Base-by-base conservation (phyloP, 208 protist species). In the Angomonas ambiguus region DNA sequence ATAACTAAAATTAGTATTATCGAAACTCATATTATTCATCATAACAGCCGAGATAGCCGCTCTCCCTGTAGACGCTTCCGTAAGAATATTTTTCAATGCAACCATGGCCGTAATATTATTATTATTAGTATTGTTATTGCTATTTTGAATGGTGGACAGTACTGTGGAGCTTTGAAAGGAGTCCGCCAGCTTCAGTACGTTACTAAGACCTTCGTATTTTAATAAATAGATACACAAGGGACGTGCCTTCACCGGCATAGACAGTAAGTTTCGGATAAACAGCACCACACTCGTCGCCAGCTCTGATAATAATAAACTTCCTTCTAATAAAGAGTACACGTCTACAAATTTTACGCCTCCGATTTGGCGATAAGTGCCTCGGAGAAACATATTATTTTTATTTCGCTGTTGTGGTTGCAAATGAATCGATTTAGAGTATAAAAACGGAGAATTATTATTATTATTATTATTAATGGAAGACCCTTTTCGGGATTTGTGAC, bases 261-360 rank as follows among this genome's bases (percentile, higher is more conserved):
- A 56, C 38, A 84, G 72, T 13, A 90, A 67, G 38, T 86, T 82
- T 22, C 71, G 18, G 20, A 80, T 67, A 75, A 80, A 90, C 11
- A 58, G 70, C 38, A 71, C 49, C 20, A 86, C 69, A 41, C 71
- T 76, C 20, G 72, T 61, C 48, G 79, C 74, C n/a, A 89, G 49
- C 45, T 86, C 72, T 53, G 67, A 67, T 55, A 77, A 60, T 4
- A 68, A 59, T 57, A 77, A 80, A 22, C 45, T 62, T 32, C 77
- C 77, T 31, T 84, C 71, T 62, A 85, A 71, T 13, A 85, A 70
- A 41, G 72, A 64, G 13, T 69, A 38, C 3, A 62, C 78, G 55
- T 86, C 79, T 35, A 89, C 27, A 70, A 79, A 89, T 42, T 74
- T 73, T 45, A 89, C 70, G 1, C 83, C 83, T 34, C 83, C 83